Conservation (phyloP, 1,284 basidiomycete species). For the Trichosporon faecale region DNA sequence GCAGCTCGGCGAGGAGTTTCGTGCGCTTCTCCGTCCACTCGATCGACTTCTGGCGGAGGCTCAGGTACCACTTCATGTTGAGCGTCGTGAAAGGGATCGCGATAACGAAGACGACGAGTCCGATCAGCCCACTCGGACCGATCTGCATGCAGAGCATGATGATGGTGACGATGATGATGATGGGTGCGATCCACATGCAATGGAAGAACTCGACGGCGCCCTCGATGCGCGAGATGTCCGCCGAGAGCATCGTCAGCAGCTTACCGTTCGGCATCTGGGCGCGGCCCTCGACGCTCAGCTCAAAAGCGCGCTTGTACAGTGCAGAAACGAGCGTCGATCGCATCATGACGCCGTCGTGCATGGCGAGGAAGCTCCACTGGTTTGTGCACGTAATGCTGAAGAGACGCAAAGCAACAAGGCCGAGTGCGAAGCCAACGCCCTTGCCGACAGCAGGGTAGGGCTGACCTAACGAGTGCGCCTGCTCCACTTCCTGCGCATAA, state of each 20-base stretch:
- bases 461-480: conserved; percentile 32
- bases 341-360: conserved; percentile 66
- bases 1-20: conserved; percentile 72
- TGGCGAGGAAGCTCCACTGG: conserved; percentile 74
- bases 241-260: conserved; percentile 46
- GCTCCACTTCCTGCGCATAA: conserved; percentile 59
- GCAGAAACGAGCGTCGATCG: conserved; percentile 70
- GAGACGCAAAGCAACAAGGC: conserved; percentile 64
- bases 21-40: conserved; percentile 78
- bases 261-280: conserved; percentile 64
- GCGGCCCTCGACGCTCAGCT: conserved; percentile 64
- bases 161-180: conserved; percentile 62
- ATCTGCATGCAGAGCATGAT: conserved; percentile 55
- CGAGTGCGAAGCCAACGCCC: conserved; percentile 69
- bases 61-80: conserved; percentile 67
- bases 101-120: conserved; percentile 68
- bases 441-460: conserved; percentile 55
- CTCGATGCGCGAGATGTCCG: conserved; percentile 44
- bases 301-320: conserved; percentile 69
- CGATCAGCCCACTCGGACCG: conserved; percentile 70
- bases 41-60: conserved; percentile 61
- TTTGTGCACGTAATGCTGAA: conserved; percentile 61
- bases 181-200: conserved; percentile 63
- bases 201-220: conserved; percentile 42
- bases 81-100: conserved; percentile 67